Evolutionary conservation across 2,329 filamentous ascomycete genomes (phyloP), one percentile per base, ranked within the genome.

Genomic region (Microdochium paspali): DNA sequence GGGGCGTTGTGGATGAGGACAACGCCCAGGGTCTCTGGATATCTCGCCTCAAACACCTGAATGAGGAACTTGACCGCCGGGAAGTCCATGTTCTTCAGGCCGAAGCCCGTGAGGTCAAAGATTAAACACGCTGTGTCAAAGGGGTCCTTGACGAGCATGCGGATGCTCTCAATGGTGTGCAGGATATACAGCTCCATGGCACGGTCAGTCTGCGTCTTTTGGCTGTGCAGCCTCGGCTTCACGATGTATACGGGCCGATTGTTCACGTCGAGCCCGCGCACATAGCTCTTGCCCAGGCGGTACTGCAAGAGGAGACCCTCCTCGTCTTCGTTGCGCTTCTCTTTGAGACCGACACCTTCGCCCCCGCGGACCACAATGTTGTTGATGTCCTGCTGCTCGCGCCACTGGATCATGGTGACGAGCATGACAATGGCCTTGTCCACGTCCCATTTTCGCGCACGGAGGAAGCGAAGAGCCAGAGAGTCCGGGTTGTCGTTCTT

Each of bases 61-160:
- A 88, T 85, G 69, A 89, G 84, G 67, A 87, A 88, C 55, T 86
- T 88, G 46, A 88, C 81, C 0, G 84, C 83, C 0, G 80, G 74
- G 60, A 87, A 88, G 63, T 89, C 85, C 74, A 89, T 87, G 65
- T 89, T 88, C 10, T 80, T 74, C 60, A 88, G 70, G 13, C 76
- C 76, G 59, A 88, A 88, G 51, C 77, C 72, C 7, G 75, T 84
- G 76, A 88, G 82, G 63, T 89, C 85, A 58, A 89, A 88, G 46
- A 88, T 64, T 49, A 89, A 50, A 25, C 53, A 56, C 15, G 48
- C 44, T 31, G 47, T 51, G 44, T 21, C 56, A n/a, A 7, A 25
- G 6, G 53, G 48, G 4, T 47, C 48, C 45, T 44, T 53, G 9
- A 61, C 53, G 47, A 66, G 53, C 23, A 58, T 44, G 12, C 59